phyloP scores from a whole-genome alignment of 1,139 yeast genomes.

The Candida sp. region DNA sequence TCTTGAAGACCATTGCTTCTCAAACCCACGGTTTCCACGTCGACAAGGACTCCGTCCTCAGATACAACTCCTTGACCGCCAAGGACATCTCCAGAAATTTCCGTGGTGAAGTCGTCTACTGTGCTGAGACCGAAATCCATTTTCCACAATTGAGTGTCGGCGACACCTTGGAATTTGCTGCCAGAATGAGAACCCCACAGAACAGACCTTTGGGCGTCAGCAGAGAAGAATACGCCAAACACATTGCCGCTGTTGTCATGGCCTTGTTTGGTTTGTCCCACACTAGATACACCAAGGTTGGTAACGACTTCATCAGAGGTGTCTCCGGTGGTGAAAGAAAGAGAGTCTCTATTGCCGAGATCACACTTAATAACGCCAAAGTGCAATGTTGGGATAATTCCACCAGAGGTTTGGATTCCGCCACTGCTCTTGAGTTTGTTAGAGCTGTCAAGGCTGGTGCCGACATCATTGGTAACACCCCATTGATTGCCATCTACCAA shows the following conservation, averaged over 20 bases:
- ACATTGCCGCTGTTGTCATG: constrained; percentile 46
- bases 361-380: constrained; percentile 36
- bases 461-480: constrained; percentile 57
- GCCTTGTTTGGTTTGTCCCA: constrained; percentile 44
- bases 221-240: constrained; percentile 43
- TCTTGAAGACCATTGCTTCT: constrained; percentile 36
- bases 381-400: constrained; percentile 66
- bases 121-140: constrained; percentile 57
- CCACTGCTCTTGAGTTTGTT: constrained; percentile 71
- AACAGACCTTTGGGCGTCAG: constrained; percentile 36
- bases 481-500: constrained; percentile 81
- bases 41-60: constrained; percentile 28
- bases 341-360: constrained; percentile 51
- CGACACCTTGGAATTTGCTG: constrained; percentile 52
- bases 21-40: constrained; percentile 40
- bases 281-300: constrained; percentile 37
- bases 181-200: constrained; percentile 43
- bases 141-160: constrained; percentile 57
- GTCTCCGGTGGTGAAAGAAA: constrained; percentile 51
- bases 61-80: constrained; percentile 57
- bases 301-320: constrained; percentile 40
- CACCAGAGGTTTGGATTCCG: constrained; percentile 64
- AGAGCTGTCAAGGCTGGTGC: constrained; percentile 71
- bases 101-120: constrained; percentile 54
- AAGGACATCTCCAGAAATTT: constrained; percentile 48